These are phyloP conservation scores for Cladophialophora bantiana DNA, from an alignment of 2,329 filamentous ascomycete genomes.

Conservation along the genomic window DNA sequence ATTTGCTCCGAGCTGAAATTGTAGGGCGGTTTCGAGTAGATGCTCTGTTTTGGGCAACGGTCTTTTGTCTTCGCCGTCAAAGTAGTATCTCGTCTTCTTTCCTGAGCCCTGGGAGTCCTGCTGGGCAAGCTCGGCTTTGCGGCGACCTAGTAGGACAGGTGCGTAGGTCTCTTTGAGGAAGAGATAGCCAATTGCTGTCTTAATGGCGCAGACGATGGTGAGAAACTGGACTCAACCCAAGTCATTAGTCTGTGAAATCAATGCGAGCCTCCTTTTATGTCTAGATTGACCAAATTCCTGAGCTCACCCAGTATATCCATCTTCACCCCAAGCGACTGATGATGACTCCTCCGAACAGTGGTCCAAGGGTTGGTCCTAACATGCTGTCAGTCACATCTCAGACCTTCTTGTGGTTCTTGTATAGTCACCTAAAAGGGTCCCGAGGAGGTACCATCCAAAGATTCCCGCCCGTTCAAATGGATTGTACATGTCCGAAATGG, in stretches of 20 bases:
- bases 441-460: constrained; percentile 38
- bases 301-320: constrained; percentile 56
- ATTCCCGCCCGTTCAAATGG: constrained; percentile 36
- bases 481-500: constrained; percentile 38
- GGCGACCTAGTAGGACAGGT: constrained; percentile 62
- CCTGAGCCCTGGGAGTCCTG: constrained; percentile 46
- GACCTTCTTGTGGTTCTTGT: background rate
- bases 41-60: constrained; percentile 46
- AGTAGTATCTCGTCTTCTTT: constrained; percentile 28
- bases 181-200: constrained; percentile 65
- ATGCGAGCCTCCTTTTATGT: background rate
- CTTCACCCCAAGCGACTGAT: constrained; percentile 56
- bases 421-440: constrained; percentile 31
- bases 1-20: constrained; percentile 60
- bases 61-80: constrained; percentile 35
- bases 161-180: constrained; percentile 67
- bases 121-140: constrained; percentile 57
- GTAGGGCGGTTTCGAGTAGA: constrained; percentile 58
- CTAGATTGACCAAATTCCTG: constrained; percentile 52
- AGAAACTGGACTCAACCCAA: constrained; percentile 55
- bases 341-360: constrained; percentile 54
- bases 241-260: background rate
- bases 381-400: background rate
- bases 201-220: constrained; percentile 48
- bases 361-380: constrained; percentile 34